These are phyloP conservation scores for Ormosia semicastrata DNA, from an alignment of 306 rosid genomes.

Conservation along the genomic window DNA sequence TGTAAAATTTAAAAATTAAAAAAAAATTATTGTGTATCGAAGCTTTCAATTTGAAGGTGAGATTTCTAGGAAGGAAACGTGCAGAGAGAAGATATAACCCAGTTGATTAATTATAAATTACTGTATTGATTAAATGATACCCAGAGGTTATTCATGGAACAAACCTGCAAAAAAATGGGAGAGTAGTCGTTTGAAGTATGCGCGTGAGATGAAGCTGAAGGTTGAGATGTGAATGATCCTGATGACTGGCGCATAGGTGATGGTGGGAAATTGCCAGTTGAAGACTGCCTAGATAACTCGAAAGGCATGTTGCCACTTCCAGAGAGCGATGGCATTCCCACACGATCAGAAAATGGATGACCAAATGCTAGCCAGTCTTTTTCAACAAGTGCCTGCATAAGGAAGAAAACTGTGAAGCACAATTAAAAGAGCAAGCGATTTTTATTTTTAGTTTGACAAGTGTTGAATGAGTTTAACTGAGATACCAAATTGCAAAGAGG, in stretches of 20 bases:
- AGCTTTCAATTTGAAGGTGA: constrained; percentile 24
- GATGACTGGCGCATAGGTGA: constrained; percentile 78
- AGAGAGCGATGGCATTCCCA: constrained; percentile 62
- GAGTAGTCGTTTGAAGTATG: constrained; percentile 73
- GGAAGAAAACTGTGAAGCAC: constrained; percentile 14
- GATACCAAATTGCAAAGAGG: neutral
- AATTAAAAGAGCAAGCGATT: constrained; percentile 18
- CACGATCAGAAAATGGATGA: constrained; percentile 89
- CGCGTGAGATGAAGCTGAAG: constrained; percentile 61
- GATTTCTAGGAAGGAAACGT: neutral
- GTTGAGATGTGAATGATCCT: constrained; percentile 60
- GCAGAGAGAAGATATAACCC: constrained; percentile 9
- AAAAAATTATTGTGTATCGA: neutral
- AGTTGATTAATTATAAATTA: neutral
- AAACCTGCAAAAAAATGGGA: constrained; percentile 95
- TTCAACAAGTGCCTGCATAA: constrained; percentile 82
- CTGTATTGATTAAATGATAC: neutral
- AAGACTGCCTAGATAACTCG: constrained; percentile 89
- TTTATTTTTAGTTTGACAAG: neutral
- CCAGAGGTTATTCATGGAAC: constrained; percentile 25
- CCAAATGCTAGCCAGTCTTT: constrained; percentile 99
- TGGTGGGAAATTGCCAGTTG: constrained; percentile 53
- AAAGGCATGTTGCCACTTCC: constrained; percentile 55
- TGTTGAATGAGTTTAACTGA: constrained; percentile 7
- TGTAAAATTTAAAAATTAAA: neutral